Evolutionary conservation across 164 flowering plant species (phyloP).

Genomic region (Kalanchoe fedtschenkoi): DNA sequence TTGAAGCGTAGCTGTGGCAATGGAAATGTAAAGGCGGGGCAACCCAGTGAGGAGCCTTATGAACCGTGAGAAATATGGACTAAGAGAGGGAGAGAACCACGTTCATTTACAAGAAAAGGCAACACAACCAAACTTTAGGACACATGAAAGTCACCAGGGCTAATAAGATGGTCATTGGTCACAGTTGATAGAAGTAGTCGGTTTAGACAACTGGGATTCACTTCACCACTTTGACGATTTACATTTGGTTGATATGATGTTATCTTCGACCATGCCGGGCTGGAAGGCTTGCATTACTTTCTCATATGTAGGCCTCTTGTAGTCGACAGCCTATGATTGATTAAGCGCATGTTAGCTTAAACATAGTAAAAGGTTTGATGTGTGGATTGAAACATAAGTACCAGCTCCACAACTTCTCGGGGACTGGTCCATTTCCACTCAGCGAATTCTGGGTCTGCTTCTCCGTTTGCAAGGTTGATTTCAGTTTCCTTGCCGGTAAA

Average conservation of each 20-base stretch:
- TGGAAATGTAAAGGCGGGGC: too few relatives aligned
- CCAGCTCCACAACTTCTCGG: slow-evolving; percentile 85
- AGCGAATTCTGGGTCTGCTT: slow-evolving; percentile 63
- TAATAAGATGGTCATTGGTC: too few relatives aligned
- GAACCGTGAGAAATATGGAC: too few relatives aligned
- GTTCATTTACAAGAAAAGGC: too few relatives aligned
- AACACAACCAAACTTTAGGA: too few relatives aligned
- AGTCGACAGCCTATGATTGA: slow-evolving; percentile 74
- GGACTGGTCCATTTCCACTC: slow-evolving; percentile 96
- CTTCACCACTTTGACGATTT: slow-evolving; percentile 50
- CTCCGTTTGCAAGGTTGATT: slow-evolving; percentile 59
- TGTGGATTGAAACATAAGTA: slow-evolving; percentile 7
- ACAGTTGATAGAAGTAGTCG: too few relatives aligned
- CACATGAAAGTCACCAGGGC: too few relatives aligned
- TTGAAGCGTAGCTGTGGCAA: too few relatives aligned
- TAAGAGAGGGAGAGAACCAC: too few relatives aligned
- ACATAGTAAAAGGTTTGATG: too few relatives aligned
- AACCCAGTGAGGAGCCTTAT: too few relatives aligned
- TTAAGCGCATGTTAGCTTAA: neutral
- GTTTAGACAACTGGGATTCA: too few relatives aligned
- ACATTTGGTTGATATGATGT: slow-evolving; percentile 42
- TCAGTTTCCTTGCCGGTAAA: slow-evolving; percentile 60
- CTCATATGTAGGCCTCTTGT: slow-evolving; percentile 83
- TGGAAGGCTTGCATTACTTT: slow-evolving; percentile 66
- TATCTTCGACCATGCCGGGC: slow-evolving; percentile 30